Evolutionary conservation across 805 yeast species (phyloP), one percentile per base, ranked within the genome.

Genomic region (Millerago galiae): DNA sequence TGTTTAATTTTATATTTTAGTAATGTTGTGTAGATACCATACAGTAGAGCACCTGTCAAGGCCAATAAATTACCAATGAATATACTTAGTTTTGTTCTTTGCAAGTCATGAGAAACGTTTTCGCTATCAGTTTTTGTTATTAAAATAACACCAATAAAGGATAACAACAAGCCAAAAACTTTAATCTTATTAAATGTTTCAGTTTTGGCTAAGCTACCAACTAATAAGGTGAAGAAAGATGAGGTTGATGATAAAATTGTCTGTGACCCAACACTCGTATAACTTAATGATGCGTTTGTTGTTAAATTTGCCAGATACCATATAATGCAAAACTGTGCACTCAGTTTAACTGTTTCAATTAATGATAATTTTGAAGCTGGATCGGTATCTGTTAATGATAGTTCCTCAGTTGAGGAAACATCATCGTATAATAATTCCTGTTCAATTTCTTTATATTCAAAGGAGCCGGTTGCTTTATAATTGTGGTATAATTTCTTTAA

Each of bases 291-390:
- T 0, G 95, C 87, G 62, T 93, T 93, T 27, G 93, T 88, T 43
- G 86, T 82, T 49, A 90, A 71, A 61, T 93, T 93, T 3, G 98
- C 95, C 14, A 80, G 47, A 58, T 87, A 93, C 99, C 99, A 93
- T 34, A 93, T 67, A 3, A 84, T 63, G 49, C 95, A 83, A 60
- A 93, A 93, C 64, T 88, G 86, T 12, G 82, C 71, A 47, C 96
- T 81, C 35, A 93, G 63, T 43, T 65, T 65, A 11, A 87, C 72
- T 0, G 98, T 93, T 47, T 89, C 91, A 28, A 63, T 62, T 11
- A 74, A 54, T 0, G 72, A 63, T 16, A 79, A 60, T 34, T 44
- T 56, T 14, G 59, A 53, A 40, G 38, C 17, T 13, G 43, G 37
- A 27, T 49, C 47, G 11, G 44, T 40, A 2, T 46, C 49, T 18